A percentile compares a stretch with the other conserved stretches of the same genome.
Evolutionary conservation across 345 rosid genomes (phyloP).

Genomic region (Excoecaria cochinchinensis): DNA sequence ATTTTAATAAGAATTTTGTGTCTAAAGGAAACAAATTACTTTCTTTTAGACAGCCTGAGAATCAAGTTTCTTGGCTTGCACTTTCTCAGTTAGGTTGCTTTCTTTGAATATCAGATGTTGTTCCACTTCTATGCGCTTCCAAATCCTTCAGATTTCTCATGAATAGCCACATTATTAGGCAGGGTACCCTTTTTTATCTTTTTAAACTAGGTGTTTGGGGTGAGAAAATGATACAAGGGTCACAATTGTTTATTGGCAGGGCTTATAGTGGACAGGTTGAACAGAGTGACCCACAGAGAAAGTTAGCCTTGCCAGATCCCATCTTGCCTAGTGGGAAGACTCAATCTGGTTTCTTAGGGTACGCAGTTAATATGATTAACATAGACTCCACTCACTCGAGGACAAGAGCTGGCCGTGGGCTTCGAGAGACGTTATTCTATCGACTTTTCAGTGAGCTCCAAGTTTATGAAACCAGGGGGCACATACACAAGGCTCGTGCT

Average conservation of each 20-base stretch:
- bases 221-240: neutral
- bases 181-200: neutral
- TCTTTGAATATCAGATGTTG: neutral
- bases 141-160: neutral
- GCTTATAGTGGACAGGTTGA: constrained; percentile 31
- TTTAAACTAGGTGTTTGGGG: neutral
- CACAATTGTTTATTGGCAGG: constrained; percentile 19
- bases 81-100: neutral
- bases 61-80: neutral
- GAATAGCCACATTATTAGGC: neutral
- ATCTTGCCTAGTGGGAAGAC: constrained; percentile 31
- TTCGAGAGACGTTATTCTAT: constrained; percentile 60
- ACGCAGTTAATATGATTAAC: constrained; percentile 64
- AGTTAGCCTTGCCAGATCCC: constrained; percentile 47
- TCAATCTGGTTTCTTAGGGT: constrained; percentile 55
- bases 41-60: neutral
- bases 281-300: constrained; percentile 38
- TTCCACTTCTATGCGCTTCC: neutral
- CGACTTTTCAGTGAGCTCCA: constrained; percentile 50
- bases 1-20: too few species aligned
- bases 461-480: constrained; percentile 49
- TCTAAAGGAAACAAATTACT: neutral
- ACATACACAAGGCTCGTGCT: constrained; percentile 40
- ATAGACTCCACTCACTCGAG: constrained; percentile 28
- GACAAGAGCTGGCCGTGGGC: constrained; percentile 39